Percentiles rank a stretch among this genome's conserved stretches.
Conservation (phyloP, 805 yeast genomes). For the Saturnispora diversa region DNA sequence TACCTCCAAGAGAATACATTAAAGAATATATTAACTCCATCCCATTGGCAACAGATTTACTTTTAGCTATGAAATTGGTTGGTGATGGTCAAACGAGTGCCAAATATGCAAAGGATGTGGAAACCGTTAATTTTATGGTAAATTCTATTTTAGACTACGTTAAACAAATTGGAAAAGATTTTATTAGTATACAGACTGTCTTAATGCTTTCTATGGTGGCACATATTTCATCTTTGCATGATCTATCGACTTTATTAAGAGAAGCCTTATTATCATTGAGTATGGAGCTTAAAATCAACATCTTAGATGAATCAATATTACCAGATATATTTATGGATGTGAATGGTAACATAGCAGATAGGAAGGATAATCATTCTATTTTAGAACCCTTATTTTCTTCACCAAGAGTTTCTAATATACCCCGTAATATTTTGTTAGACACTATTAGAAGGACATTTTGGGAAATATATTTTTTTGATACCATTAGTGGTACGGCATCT, state of each 20-base stretch:
- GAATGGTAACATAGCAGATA: conserved; percentile 26
- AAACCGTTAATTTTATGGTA: conserved; percentile 33
- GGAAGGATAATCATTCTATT: neutral
- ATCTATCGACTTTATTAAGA: conserved; percentile 36
- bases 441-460: conserved; percentile 41
- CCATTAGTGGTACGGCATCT: conserved; percentile 46
- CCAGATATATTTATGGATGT: conserved; percentile 28
- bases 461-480: conserved; percentile 46
- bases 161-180: conserved; percentile 32
- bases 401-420: conserved; percentile 19
- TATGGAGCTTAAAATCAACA: conserved; percentile 32
- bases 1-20: conserved; percentile 35
- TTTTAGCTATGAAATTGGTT: conserved; percentile 40
- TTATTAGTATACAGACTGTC: conserved; percentile 37
- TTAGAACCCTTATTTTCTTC: conserved; percentile 13
- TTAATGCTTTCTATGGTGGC: conserved; percentile 36
- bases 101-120: conserved; percentile 33
- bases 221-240: conserved; percentile 47
- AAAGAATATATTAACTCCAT: conserved; percentile 28
- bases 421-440: conserved; percentile 23
- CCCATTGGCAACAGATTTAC: conserved; percentile 34
- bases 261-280: conserved; percentile 35
- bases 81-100: conserved; percentile 40
- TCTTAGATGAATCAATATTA: conserved; percentile 30
- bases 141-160: conserved; percentile 28